Base-by-base conservation (phyloP, 2,329 filamentous ascomycete species). In the Aureobasidium vineae region DNA sequence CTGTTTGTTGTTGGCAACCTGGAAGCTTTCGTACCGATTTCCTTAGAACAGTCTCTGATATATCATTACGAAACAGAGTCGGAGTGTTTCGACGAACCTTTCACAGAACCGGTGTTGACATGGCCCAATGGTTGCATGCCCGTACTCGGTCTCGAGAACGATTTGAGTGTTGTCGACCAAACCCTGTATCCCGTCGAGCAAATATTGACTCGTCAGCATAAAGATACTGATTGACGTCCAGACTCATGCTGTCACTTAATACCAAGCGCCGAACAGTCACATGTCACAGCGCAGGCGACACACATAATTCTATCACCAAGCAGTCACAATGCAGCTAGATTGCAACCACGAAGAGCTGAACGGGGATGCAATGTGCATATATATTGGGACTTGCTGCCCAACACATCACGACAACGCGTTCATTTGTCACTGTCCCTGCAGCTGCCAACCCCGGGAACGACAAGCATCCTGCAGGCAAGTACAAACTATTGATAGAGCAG, bases 391-490 rank as follows among this genome's bases (percentile, higher is more conserved):
- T 52, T 33, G 59, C 23, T 63, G 43, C 57, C 57, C 57, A 49
- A 61, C 47, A 52, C 16, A 33, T 38, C 10, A 13, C 10, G 47
- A 28, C 47, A 38, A 11, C 13, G 31, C 23, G n/a, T 63, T 33
- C 16, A 63, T 52, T 63, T 40, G 59, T 52, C 43, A 52, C 21
- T 52, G 31, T 52, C 59, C 59, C 59, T 63, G 59, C 59, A 63
- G 40, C 59, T 63, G 47, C 59, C 36, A 63, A 50, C 23, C 36
- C 59, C 43, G 26, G 59, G 19, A 31, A 63, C 36, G 45, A 52
- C 45, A 61, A 33, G 26, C n/a, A 31, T 21, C 23, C 49, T 41
- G 45, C 59, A 52, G 36, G 57, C 28, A 28, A 61, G 57, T 8
- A 19, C 21, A 33, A 28, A 50, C 59, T 63, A 52, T 63, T 47